phyloP scores from a whole-genome alignment of 2,329 filamentous ascomycete genomes.

The Exophiala xenobiotica region DNA sequence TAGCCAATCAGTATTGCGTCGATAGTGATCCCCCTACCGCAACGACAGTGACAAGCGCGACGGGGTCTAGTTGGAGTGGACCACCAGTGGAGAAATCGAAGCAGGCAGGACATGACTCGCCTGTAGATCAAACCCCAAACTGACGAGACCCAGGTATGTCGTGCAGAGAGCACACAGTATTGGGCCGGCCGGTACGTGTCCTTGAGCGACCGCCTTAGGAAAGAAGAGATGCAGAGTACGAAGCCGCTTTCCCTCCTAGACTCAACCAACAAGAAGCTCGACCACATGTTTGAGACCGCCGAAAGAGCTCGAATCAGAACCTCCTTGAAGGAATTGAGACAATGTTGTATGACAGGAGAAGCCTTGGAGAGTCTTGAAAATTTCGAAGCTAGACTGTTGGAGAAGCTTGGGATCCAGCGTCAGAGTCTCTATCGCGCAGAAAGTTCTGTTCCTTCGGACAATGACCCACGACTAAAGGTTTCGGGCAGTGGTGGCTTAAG shows the following conservation, averaged over 20 bases:
- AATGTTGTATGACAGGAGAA: constrained; percentile 20
- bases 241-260: not conserved
- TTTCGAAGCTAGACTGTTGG: constrained; percentile 21
- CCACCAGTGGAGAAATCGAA: constrained; percentile 5
- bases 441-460: constrained; percentile 2
- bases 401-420: constrained; percentile 8
- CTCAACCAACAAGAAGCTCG: constrained; percentile 6
- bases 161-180: constrained; percentile 16
- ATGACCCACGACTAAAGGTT: not conserved
- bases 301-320: constrained; percentile 15
- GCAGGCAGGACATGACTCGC: constrained; percentile 11
- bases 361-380: constrained; percentile 24
- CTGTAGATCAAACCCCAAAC: not conserved
- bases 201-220: constrained; percentile 22
- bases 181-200: constrained; percentile 28
- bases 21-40: constrained; percentile 4
- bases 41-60: constrained; percentile 13
- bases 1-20: constrained; percentile 7
- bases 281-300: constrained; percentile 12
- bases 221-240: constrained; percentile 6
- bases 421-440: constrained; percentile 10
- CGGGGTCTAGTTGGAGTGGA: constrained; percentile 4
- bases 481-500: constrained; percentile 7
- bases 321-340: constrained; percentile 20
- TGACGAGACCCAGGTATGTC: constrained; percentile 21